Percentiles rank a stretch among this genome's conserved stretches.
These are phyloP conservation scores for Fusarium cyanostomum DNA, from an alignment of 2,329 filamentous ascomycete species.

Conservation along the genomic window DNA sequence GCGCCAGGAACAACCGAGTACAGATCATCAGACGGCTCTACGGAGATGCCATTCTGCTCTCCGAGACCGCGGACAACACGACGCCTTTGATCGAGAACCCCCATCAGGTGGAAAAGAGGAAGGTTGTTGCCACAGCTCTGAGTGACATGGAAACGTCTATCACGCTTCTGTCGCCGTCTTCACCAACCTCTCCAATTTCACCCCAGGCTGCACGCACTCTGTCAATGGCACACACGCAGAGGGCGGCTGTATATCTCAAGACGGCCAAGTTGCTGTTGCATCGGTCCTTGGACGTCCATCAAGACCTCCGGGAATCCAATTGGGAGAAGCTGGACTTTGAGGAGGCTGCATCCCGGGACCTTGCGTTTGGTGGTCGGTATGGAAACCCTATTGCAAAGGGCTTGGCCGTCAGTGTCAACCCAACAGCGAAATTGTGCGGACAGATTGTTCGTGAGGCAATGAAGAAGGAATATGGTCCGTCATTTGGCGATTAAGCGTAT, in stretches of 20 bases:
- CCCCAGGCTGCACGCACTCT: conserved; percentile 72
- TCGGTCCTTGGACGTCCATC: conserved; percentile 52
- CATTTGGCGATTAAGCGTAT: conserved; percentile 51
- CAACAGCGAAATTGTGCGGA: conserved; percentile 74
- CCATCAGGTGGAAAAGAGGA: conserved; percentile 49
- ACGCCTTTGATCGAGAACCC: conserved; percentile 55
- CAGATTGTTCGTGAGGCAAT: conserved; percentile 75
- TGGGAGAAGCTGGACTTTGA: conserved; percentile 69
- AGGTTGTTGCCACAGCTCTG: conserved; percentile 55
- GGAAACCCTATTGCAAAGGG: conserved; percentile 73
- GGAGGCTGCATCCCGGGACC: conserved; percentile 69
- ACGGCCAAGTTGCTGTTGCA: conserved; percentile 61
- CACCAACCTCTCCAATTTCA: conserved; percentile 64
- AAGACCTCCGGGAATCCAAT: conserved; percentile 53
- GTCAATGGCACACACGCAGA: conserved; percentile 76
- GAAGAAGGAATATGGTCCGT: conserved; percentile 72
- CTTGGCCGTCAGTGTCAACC: conserved; percentile 72
- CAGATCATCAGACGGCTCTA: conserved; percentile 71
- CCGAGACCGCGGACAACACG: conserved; percentile 48
- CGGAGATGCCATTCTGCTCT: conserved; percentile 66
- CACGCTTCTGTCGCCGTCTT: conserved; percentile 63
- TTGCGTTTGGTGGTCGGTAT: conserved; percentile 70
- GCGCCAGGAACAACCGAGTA: conserved; percentile 78
- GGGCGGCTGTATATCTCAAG: conserved; percentile 70
- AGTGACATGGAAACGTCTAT: conserved; percentile 68